Evolutionary conservation across 768 basidiomycete species (phyloP), one percentile per base, ranked within the genome.

Genomic region (Sporobolomyces phaffii): DNA sequence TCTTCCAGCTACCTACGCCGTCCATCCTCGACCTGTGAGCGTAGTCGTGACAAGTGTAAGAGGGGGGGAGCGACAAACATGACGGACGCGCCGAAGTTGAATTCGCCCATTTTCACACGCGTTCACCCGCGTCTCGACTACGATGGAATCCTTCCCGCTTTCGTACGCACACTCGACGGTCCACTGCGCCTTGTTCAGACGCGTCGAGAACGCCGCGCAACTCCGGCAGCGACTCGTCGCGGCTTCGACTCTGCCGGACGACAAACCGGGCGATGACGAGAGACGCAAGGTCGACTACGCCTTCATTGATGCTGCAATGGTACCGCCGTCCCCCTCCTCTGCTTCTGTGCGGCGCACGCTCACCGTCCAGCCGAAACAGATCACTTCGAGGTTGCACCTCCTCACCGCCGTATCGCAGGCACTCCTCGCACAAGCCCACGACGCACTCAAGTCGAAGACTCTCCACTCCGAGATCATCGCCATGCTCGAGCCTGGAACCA

Each of bases 391-490:
- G 5, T 75, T 86, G 48, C 92, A 94, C 73, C 79, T 97, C 17
- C 84, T 89, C 76, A 91, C 90, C 0, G 93, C 90, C 0, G 82
- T 92, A 15, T 82, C 87, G 60, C 89, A 91, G 72, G 87, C 91
- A 1, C 80, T 90, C n/a, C 78, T 92, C 15, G 84, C 90, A 0
- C 81, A 83, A 33, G 76, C 82, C 4, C 83, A 86, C 45, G 81
- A 80, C 26, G 74, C 79, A 1, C 80, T 94, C 62, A 82, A 87
- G 51, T 92, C 93, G 2, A 90, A 87, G 78, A 90, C 91, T 1
- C 79, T 92, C 0, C 92, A 97, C 75, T 91, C 91, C 0, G 93
- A 98, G 77, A 82, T 97, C 56, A 80, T 97, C n/a, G 91, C 88
- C 82, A 79, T 84, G 26, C 80, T 97, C 52, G 90, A 88, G 70